Base-by-base conservation (phyloP, 2,329 filamentous ascomycete genomes). In the Pseudocercospora musae region DNA sequence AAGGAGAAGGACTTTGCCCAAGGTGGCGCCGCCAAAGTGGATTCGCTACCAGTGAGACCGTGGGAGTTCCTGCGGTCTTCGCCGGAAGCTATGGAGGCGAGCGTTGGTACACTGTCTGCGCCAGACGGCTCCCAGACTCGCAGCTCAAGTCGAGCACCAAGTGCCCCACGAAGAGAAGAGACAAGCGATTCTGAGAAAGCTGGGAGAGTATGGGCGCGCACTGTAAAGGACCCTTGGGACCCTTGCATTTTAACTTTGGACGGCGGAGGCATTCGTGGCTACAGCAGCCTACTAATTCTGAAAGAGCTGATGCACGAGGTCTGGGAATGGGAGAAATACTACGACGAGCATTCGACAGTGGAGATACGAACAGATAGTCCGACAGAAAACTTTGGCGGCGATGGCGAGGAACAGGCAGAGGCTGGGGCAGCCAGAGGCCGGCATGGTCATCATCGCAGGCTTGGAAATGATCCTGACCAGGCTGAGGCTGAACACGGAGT, bases 231-330 rank as follows among this genome's bases (percentile, higher is more conserved):
- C 68, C 76, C 79, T 49, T 82, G 80, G 80, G 76, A 79, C 57
- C 78, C 80, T 57, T 75, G 78, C 37, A 81, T 82, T 46, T 68
- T 82, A 57, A 80, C 79, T 0, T 69, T 81, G 44, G 76, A 83
- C 71, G 81, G 81, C 55, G 81, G 81, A 37, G 80, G 81, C 6
- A 82, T 83, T 42, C 74, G 81, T 60, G 81, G 81, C 62, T 82
- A 82, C 72, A 80, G 79, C 59, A 81, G 78, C 68, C 74, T 83
- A 49, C 69, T 82, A 56, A 82, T 83, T 25, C 68, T 83, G 46
- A 73, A 81, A 66, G 75, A 72, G 18, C 73, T 83, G 61, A 82
- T 83, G 79, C 78, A 78, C 67, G 78, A 81, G 65, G 71, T 82
- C 49, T 78, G 77, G 63, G 49, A 73, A 67, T 80, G 77, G 72